phyloP scores from a whole-genome alignment of 2,329 filamentous ascomycete species.

The Akanthomyces lecanii region DNA sequence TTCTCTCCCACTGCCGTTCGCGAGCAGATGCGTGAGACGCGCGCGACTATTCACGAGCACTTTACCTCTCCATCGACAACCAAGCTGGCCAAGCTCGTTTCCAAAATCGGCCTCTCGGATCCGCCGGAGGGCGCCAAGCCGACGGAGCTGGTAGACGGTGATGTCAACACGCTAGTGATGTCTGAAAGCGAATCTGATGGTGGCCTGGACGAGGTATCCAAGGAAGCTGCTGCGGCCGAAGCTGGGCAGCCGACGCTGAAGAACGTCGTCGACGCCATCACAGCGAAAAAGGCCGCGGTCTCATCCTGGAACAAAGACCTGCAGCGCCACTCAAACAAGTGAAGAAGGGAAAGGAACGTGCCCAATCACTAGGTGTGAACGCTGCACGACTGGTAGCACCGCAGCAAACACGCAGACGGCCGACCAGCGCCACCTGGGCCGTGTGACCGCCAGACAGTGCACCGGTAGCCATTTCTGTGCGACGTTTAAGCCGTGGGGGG shows the following conservation, averaged over 20 bases:
- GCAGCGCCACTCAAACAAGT: not conserved
- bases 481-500: not conserved
- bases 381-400: not conserved
- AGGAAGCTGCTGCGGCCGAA: not conserved
- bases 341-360: not conserved
- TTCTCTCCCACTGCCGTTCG: conserved; percentile 17
- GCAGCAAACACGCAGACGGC: not conserved
- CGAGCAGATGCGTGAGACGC: conserved; percentile 13
- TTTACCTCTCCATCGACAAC: conserved; percentile 18
- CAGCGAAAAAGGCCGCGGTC: not conserved
- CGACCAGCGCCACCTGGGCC: not conserved
- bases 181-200: not conserved
- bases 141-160: not conserved
- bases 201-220: too few relatives aligned
- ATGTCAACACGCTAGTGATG: too few relatives aligned
- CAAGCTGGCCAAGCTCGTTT: conserved; percentile 21
- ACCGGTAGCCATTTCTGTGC: not conserved
- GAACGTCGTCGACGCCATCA: not conserved
- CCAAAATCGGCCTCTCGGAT: conserved; percentile 12
- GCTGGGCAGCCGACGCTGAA: not conserved
- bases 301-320: too few relatives aligned
- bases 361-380: not conserved
- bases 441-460: not conserved
- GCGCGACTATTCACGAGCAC: conserved; percentile 6
- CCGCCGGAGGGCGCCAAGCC: not conserved